phyloP scores from a whole-genome alignment of 495 filamentous ascomycete species.

The Talaromyces stipitatus region DNA sequence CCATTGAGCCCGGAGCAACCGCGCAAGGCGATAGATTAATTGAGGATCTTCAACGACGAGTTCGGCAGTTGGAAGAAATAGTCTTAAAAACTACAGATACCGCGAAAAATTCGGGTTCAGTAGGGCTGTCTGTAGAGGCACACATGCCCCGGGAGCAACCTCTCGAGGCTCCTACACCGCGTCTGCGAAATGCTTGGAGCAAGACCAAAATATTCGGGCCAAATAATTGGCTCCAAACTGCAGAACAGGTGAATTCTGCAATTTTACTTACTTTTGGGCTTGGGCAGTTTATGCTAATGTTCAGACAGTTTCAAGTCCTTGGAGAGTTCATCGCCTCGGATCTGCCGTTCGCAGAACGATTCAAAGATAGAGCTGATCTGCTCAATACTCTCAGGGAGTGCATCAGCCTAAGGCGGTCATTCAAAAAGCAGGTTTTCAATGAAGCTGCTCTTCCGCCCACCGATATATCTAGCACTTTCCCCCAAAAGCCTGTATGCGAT shows the following conservation, averaged over 20 bases:
- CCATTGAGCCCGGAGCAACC: slow-evolving; percentile 6
- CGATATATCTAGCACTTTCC: slow-evolving; percentile 14
- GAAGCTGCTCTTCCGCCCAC: slow-evolving; percentile 9
- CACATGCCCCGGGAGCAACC: slow-evolving; percentile 5
- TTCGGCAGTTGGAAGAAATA: slow-evolving; percentile 10
- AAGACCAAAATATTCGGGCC: slow-evolving; percentile 34
- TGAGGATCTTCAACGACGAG: slow-evolving; percentile 11
- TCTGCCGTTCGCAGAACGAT: slow-evolving; percentile 4
- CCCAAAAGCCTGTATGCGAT: slow-evolving; percentile 21
- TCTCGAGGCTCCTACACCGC: slow-evolving; percentile 9
- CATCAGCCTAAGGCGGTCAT: slow-evolving; percentile 10
- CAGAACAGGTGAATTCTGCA: slow-evolving; percentile 25
- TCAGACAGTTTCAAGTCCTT: not conserved
- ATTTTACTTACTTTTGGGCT: not conserved
- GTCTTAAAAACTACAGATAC: not conserved
- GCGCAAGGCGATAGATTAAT: slow-evolving; percentile 12
- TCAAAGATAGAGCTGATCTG: slow-evolving; percentile 9
- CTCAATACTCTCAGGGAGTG: slow-evolving; percentile 13
- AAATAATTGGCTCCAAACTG: slow-evolving; percentile 33
- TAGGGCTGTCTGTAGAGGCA: not conserved
- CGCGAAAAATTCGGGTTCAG: not conserved
- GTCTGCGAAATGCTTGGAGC: slow-evolving; percentile 9
- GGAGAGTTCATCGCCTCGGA: not conserved
- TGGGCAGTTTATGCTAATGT: not conserved
- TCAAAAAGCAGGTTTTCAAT: slow-evolving; percentile 12